A percentile compares a stretch with the other conserved stretches of the same genome.
phyloP scores from a whole-genome alignment of 371 early-diverging fungal species.

The Blastocladiella emersonii region DNA sequence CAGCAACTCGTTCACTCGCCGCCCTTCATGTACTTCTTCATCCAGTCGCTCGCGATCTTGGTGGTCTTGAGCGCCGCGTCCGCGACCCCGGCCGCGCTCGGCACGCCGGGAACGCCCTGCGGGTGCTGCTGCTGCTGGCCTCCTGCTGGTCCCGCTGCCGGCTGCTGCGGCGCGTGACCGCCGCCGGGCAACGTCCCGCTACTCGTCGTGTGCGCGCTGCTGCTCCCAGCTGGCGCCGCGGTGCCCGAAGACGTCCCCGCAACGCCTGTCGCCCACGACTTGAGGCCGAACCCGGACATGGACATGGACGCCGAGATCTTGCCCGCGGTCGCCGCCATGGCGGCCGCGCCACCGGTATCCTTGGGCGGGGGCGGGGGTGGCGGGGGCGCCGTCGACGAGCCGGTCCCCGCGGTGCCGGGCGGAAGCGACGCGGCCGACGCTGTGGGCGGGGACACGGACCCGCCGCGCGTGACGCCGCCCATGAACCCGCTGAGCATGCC shows the following conservation, averaged over 20 bases:
- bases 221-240: too few species aligned
- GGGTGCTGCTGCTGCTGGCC: neutral
- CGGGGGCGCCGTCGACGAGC: neutral
- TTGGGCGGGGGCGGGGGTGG: neutral
- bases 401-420: too few species aligned
- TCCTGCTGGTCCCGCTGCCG: too few species aligned
- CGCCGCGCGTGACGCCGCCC: too few species aligned
- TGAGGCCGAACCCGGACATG: neutral
- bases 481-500: neutral
- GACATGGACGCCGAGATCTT: slow-evolving; percentile 4
- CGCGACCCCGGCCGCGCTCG: neutral
- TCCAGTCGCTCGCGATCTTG: slow-evolving; percentile 7
- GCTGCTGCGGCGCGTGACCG: too few species aligned
- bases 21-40: slow-evolving; percentile 6
- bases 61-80: slow-evolving; percentile 8
- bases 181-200: too few species aligned
- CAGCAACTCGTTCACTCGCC: neutral
- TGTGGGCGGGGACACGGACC: too few species aligned
- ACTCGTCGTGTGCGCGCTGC: too few species aligned
- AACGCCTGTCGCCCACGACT: neutral
- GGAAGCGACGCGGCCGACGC: too few species aligned
- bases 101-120: neutral
- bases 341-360: too few species aligned
- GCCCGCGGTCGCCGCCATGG: neutral
- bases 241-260: too few species aligned